A percentile compares a stretch with the other conserved stretches of the same genome.
phyloP scores from a whole-genome alignment of 805 yeast genomes.

The Myxozyma melibiosi region DNA sequence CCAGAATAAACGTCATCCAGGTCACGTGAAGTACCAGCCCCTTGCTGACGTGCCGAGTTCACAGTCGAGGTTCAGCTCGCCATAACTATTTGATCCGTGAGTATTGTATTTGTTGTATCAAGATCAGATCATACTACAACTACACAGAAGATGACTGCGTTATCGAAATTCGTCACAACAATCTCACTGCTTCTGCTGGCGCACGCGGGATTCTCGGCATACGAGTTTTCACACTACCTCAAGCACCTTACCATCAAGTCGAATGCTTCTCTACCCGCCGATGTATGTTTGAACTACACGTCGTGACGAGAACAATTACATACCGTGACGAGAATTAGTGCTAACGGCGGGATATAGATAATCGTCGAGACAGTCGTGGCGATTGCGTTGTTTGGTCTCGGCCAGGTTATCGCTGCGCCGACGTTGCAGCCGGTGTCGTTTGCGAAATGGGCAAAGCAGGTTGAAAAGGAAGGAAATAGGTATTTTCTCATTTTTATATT shows the following conservation, averaged over 20 bases:
- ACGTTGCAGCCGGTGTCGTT: conserved; percentile 24
- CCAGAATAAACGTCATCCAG: background rate
- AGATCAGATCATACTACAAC: no score
- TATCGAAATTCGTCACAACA: conserved; percentile 12
- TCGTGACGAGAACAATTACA: background rate
- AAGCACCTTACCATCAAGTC: conserved; percentile 21
- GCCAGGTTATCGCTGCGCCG: conserved; percentile 20
- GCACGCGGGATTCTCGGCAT: conserved; percentile 34
- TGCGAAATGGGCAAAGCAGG: conserved; percentile 27
- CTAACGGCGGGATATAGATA: conserved; percentile 16
- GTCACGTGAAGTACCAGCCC: background rate
- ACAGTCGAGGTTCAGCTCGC: no score
- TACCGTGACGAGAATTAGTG: background rate
- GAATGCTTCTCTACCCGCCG: conserved; percentile 23
- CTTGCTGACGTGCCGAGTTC: no score
- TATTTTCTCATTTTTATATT: background rate
- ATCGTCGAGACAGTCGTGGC: conserved; percentile 26
- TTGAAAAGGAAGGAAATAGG: conserved; percentile 26
- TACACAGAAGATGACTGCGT: conserved; percentile 10
- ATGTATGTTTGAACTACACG: conserved; percentile 11
- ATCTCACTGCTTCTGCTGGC: conserved; percentile 21
- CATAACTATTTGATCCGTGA: background rate
- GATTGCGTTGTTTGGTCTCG: conserved; percentile 22
- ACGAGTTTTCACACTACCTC: conserved; percentile 32
- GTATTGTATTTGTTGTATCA: background rate